A percentile compares a stretch with the other conserved stretches of the same genome.
Evolutionary conservation across 208 protist genomes (phyloP).

Genomic region (Borovskyia barvae): DNA sequence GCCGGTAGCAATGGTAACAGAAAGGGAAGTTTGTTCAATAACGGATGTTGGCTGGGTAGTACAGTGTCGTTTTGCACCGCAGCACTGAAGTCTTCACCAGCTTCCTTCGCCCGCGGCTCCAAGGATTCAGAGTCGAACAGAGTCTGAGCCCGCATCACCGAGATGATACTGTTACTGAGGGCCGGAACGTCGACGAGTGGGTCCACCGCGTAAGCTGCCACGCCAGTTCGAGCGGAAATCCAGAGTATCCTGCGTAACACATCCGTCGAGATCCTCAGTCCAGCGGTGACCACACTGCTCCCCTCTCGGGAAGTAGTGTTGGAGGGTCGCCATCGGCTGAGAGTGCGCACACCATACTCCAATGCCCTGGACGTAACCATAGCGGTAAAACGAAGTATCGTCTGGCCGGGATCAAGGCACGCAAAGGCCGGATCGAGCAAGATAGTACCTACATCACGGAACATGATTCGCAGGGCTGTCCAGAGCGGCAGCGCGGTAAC

Average conservation of each 20-base stretch:
- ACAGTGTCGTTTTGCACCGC: conserved; percentile 6
- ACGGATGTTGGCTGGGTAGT: conserved; percentile 1
- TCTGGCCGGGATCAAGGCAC: conserved; percentile 53
- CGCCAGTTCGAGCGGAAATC: conserved; percentile 24
- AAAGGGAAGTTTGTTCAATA: conserved; percentile 15
- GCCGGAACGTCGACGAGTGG: conserved; percentile 23
- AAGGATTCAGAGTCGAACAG: conserved; percentile 13
- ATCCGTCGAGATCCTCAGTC: conserved; percentile 29
- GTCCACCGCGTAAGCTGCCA: conserved; percentile 18
- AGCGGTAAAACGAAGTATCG: conserved; percentile 26
- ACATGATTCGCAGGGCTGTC: conserved; percentile 23
- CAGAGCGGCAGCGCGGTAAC: conserved; percentile 24
- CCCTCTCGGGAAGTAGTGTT: conserved; percentile 30
- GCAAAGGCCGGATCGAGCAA: conserved; percentile 39
- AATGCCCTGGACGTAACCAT: conserved; percentile 21
- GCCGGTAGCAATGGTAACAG: conserved; percentile 10
- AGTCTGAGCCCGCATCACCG: conserved; percentile 30
- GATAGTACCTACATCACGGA: conserved; percentile 46
- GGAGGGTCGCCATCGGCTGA: conserved; percentile 38
- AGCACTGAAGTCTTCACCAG: background rate
- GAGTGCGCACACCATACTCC: conserved; percentile 26
- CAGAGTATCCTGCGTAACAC: conserved; percentile 28
- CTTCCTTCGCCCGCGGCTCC: no score
- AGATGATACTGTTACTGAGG: conserved; percentile 11
- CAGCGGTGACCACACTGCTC: conserved; percentile 17